Evolutionary conservation across 2,329 filamentous ascomycete genomes (phyloP), one percentile per base, ranked within the genome.

Genomic region (Teratosphaeria viscida): DNA sequence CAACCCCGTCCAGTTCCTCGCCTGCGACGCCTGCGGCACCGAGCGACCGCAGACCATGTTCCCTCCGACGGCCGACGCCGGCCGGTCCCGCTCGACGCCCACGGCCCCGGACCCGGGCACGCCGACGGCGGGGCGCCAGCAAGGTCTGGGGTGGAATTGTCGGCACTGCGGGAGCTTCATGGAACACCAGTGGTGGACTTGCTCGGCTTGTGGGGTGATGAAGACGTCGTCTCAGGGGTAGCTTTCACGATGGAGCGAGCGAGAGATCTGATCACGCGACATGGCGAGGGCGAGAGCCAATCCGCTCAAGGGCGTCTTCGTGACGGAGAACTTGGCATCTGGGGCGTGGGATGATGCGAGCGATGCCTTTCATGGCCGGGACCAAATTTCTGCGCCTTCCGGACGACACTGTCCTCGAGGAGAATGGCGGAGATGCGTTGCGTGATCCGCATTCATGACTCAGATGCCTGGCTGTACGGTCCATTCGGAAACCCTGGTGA

Each of bases 161-260:
- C 66, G 75, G 57, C 71, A 74, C 5, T 87, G 84, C 61, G 81
- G 82, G 5, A 78, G 79, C 0, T 86, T 84, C 61, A 86, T 85
- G 82, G 84, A 86, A 69, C 78, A 77, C 23, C 73, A 82, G 65
- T 86, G 83, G 82, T 86, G 83, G 83, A 85, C 82, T 4, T 86
- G 84, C 65, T 79, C 79, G 14, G 74, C 75, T 11, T 86, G 84
- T 69, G 83, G 83, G 56, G 74, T 71, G 8, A 82, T 86, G 81
- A 86, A 85, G 68, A 66, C 71, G 39, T 71, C 70, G 49, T 82
- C 79, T n/a, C 81, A 23, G 16, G 11, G 10, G 37, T 16, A 6
- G 2, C 10, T 39, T 39, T 16, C 23, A 23, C 23, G 23, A 23
- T 23, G 23, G 23, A 23, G 23, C 23, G 23, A 23, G 23, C 23